Evolutionary conservation across 2,329 filamentous ascomycete species (phyloP), one percentile per base, ranked within the genome.

Genomic region (Fusarium camptoceras): DNA sequence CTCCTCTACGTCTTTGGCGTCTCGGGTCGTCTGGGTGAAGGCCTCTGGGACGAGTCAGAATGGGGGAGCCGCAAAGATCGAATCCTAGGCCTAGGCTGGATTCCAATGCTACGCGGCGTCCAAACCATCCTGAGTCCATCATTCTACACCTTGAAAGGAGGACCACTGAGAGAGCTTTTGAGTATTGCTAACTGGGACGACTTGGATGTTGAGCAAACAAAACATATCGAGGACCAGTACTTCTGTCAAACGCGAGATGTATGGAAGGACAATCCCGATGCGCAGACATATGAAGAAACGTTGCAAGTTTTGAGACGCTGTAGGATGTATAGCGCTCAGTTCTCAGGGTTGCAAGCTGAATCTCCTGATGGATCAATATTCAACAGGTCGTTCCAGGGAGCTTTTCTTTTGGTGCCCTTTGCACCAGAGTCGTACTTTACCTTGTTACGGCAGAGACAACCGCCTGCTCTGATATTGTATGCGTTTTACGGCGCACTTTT

Each of bases 291-390:
- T 4, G 49, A 64, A 2, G 41, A 64, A 0, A 64, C 31, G 0
- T 16, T 64, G 3, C 8, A 57, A 2, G 18, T 64, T 0, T 30
- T 64, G 3, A 64, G 60, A 3, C 27, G 14, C 14, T 49, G 44
- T 6, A 39, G 51, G 2, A 57, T 64, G 34, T 64, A 64, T 11
- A 64, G 63, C 37, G 43, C 51, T 0, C 60, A 64, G 14, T 64
- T 44, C 5, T 37, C 11, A 4, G 11, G 11, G 3, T 30, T 63
- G 34, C 25, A 34, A 1, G 3, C 9, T 0, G 59, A 64, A 2
- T 16, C 28, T 0, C 18, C 50, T 2, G 24, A 18, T 0, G 18
- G 25, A 20, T 9, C 15, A 0, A 8, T 34, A 2, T 3, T 14
- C 3, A 44, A 64, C 9, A 64, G 49, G 12, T 18, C 43, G 0